Percentiles rank a stretch among this genome's conserved stretches.
These are phyloP conservation scores for Inga laurina DNA, from an alignment of 306 rosid genomes.

Conservation along the genomic window DNA sequence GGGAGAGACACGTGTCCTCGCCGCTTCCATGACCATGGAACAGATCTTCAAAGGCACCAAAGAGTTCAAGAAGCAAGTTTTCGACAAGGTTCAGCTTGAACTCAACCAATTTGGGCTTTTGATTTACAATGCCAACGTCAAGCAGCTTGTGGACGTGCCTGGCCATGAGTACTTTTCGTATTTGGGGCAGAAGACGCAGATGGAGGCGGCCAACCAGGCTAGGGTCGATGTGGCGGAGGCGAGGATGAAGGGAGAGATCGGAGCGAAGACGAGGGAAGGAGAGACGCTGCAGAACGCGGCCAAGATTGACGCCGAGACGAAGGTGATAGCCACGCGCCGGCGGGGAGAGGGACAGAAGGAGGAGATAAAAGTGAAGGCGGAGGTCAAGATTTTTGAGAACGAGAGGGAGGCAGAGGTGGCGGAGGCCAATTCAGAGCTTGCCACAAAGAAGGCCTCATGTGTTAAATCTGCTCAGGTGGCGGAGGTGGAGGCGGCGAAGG, in stretches of 20 bases:
- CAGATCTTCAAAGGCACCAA: conserved; percentile 46
- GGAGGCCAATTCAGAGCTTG: conserved; percentile 37
- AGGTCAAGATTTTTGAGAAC: conserved; percentile 44
- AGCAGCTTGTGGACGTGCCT: conserved; percentile 57
- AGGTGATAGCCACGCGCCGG: conserved; percentile 23
- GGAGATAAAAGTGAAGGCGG: conserved; percentile 25
- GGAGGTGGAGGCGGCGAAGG: conserved; percentile 39
- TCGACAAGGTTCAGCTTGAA: conserved; percentile 60
- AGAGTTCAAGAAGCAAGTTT: conserved; percentile 60
- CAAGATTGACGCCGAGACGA: conserved; percentile 37
- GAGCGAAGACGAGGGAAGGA: conserved; percentile 25
- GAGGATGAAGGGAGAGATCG: conserved; percentile 39
- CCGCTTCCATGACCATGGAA: conserved; percentile 75
- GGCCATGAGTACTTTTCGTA: conserved; percentile 73
- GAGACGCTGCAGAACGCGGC: conserved; percentile 37
- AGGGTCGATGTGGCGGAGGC: conserved; percentile 46
- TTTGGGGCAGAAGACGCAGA: conserved; percentile 69
- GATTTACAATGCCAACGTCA: conserved; percentile 70
- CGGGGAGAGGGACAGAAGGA: conserved; percentile 33
- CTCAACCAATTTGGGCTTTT: conserved; percentile 61
- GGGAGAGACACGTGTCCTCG: conserved; percentile 73
- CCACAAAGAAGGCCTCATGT: conserved; percentile 34
- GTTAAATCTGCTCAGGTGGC: conserved; percentile 32
- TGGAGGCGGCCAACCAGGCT: conserved; percentile 66
- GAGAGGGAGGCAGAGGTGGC: conserved; percentile 39